These are phyloP conservation scores for Diaporthe aspalathi DNA, from an alignment of 2,329 filamentous ascomycete genomes.

Conservation along the genomic window DNA sequence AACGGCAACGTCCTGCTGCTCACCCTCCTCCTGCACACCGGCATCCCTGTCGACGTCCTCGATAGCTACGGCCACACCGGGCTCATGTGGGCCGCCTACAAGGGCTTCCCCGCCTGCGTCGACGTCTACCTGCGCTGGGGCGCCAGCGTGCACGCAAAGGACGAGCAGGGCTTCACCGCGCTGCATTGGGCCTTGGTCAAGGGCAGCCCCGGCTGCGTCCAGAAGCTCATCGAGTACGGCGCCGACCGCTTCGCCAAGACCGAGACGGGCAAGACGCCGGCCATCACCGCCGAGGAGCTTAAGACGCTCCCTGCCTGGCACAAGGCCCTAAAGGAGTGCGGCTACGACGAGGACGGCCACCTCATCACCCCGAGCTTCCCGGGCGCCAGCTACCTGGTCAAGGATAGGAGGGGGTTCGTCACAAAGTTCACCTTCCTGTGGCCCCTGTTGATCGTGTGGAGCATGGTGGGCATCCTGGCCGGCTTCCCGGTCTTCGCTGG, in stretches of 20 bases:
- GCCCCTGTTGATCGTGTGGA: conserved; percentile 82
- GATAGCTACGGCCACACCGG: conserved; percentile 93
- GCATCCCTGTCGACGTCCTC: conserved; percentile 91
- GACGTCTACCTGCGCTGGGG: conserved; percentile 95
- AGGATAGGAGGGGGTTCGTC: conserved; percentile 82
- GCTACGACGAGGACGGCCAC: conserved; percentile 83
- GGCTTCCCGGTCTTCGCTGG: conserved; percentile 79
- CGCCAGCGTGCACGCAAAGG: conserved; percentile 88
- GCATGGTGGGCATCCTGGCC: conserved; percentile 77
- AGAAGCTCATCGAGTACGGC: conserved; percentile 95
- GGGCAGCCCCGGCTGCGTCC: conserved; percentile 87
- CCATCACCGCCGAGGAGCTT: conserved; percentile 87
- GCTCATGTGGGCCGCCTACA: conserved; percentile 99
- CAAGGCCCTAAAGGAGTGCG: conserved; percentile 83
- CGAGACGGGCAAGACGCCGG: conserved; percentile 88
- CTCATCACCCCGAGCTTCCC: conserved; percentile 78
- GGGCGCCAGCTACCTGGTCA: conserved; percentile 75
- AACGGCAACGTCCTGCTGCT: conserved; percentile 95
- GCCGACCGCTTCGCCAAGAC: conserved; percentile 93
- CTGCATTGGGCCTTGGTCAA: conserved; percentile 97
- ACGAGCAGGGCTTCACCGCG: conserved; percentile 94
- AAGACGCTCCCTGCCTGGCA: conserved; percentile 87
- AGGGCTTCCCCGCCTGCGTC: conserved; percentile 91
- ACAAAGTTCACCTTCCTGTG: conserved; percentile 90
- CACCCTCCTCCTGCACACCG: conserved; percentile 90